A percentile compares a stretch with the other conserved stretches of the same genome.
Conservation (phyloP, 1,139 yeast genomes). For the Debaryomycetaceae sp. region DNA sequence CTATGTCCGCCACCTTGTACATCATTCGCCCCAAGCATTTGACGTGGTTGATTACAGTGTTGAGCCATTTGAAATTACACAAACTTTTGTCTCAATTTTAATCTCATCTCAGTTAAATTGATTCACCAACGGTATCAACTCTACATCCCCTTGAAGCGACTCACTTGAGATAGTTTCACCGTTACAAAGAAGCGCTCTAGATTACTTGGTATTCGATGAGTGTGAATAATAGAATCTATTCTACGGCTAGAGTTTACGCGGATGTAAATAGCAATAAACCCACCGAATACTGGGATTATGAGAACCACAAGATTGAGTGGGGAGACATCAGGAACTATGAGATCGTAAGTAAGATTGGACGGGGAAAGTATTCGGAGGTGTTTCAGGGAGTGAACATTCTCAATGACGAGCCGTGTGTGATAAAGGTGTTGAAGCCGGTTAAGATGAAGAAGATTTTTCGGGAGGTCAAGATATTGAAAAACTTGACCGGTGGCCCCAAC, state of each 20-base stretch:
- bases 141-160: not conserved
- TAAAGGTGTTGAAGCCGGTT: slow-evolving; percentile 76
- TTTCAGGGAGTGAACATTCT: slow-evolving; percentile 62
- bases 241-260: slow-evolving; percentile 84
- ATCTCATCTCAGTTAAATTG: not conserved
- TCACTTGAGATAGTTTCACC: not conserved
- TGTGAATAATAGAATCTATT: slow-evolving; percentile 41
- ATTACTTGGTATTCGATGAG: slow-evolving; percentile 16
- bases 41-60: not conserved
- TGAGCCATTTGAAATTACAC: not conserved
- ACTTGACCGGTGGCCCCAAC: slow-evolving; percentile 73
- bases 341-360: slow-evolving; percentile 86
- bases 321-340: slow-evolving; percentile 79
- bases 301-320: slow-evolving; percentile 67
- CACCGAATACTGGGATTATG: slow-evolving; percentile 92
- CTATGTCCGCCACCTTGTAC: not conserved
- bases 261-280: slow-evolving; percentile 81
- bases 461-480: slow-evolving; percentile 72
- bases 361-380: slow-evolving; percentile 97
- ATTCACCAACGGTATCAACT: not conserved
- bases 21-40: not conserved
- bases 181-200: not conserved
- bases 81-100: not conserved
- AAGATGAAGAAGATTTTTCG: slow-evolving; percentile 75
- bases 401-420: slow-evolving; percentile 55